Evolutionary conservation across 495 filamentous ascomycete genomes (phyloP), one percentile per base, ranked within the genome.

Genomic region (Neurospora hispaniola): DNA sequence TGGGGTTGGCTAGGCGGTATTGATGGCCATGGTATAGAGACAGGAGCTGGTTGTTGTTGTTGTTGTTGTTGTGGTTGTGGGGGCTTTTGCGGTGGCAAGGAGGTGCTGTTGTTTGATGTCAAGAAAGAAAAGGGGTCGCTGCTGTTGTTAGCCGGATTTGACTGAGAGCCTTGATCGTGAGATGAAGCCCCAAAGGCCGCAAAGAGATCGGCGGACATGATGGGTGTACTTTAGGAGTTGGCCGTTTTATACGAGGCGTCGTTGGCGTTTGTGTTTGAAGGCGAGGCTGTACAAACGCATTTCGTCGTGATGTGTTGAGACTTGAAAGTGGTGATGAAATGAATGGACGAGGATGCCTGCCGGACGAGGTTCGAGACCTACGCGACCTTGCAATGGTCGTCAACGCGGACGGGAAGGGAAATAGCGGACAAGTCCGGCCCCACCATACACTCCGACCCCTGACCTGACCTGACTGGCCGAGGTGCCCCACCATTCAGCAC

Each of bases 171-270:
- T n/a, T 79, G 62, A 40, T 72, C 75, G 40, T 77, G 70, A 23
- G 82, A 69, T 71, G 79, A 71, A 73, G 81, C 82, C 74, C 89
- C 90, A 75, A 94, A 94, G 69, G 89, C 90, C 69, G 91, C 90
- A 44, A 92, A 88, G 43, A 94, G 85, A 75, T 93, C 92, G 70
- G 90, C 88, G 59, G 92, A 94, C 92, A 94, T 94, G 31, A 42
- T 77, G 77, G 31, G 2, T 16, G 59, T 39, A 39, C 16, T 8
- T 23, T 18, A 41, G 59, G 40, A 68, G 10, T 14, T 11, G 40
- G 11, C 54, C 23, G 54, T 7, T 18, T 62, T 23, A 62, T 5
- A 8, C 12, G 54, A 6, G 54, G 27, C 14, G 54, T 62, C 14
- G 23, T 16, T 16, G 54, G 23, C 54, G 23, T 62, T 62, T 31